phyloP scores from a whole-genome alignment of 2,329 filamentous ascomycete species.

The Lasiodiplodia hormozganensis region DNA sequence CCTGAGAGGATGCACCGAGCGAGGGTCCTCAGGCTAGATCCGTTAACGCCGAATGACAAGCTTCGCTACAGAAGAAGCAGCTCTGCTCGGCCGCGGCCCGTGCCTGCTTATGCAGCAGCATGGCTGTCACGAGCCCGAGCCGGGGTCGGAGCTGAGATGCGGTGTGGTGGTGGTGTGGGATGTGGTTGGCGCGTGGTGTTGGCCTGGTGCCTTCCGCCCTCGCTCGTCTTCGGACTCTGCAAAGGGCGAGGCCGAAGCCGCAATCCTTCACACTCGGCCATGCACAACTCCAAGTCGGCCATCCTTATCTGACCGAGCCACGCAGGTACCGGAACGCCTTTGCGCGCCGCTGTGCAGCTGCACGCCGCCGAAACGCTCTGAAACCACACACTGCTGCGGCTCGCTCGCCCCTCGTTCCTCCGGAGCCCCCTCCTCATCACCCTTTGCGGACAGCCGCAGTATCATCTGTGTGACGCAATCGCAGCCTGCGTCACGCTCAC shows the following conservation, averaged over 20 bases:
- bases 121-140: neutral
- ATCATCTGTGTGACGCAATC: constrained; percentile 13
- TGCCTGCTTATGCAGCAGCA: constrained; percentile 16
- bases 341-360: constrained; percentile 22
- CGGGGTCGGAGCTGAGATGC: constrained; percentile 1
- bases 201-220: neutral
- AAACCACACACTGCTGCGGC: neutral
- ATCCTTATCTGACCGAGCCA: neutral
- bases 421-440: neutral
- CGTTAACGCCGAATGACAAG: constrained; percentile 19
- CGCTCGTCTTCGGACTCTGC: neutral
- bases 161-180: neutral
- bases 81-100: neutral
- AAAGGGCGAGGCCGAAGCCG: neutral
- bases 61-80: constrained; percentile 16
- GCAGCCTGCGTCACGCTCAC: constrained; percentile 11
- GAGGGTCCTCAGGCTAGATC: neutral
- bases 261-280: neutral
- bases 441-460: constrained; percentile 1
- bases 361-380: constrained; percentile 24
- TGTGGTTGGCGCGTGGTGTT: neutral
- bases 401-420: neutral
- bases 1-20: neutral
- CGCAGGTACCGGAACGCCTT: constrained; percentile 20
- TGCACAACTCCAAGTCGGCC: no score